Base-by-base conservation (phyloP, 805 yeast genomes). In the Starmera dryadoides region DNA sequence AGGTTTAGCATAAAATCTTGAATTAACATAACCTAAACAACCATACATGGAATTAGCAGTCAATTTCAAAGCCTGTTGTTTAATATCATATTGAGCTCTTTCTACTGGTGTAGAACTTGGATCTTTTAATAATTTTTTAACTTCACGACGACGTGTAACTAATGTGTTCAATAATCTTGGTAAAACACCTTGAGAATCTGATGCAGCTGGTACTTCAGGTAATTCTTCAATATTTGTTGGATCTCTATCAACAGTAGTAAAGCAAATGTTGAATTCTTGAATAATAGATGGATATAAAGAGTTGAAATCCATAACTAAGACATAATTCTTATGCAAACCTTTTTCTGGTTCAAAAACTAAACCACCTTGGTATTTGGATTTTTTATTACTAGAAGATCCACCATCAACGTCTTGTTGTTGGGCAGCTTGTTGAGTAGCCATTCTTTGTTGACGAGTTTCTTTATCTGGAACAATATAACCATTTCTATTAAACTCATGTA, bases 41-140 rank as follows among this genome's bases (percentile, higher is more conserved):
- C 98, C 98, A 64, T 93, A 93, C 97, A 93, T 91, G n/a, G 98
- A 93, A 63, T 93, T 93, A 22, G 98, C 98, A 2, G 98, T 94
- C 57, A 93, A 71, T 59, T 93, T 93, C 58, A 93, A 74, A 0
- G 98, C 98, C 59, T 84, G 94, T 62, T 93, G 98, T 55, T 89
- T 86, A 55, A 89, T 88, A 59, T 93, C 98, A 69, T 83, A 87
- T 55, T 91, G 96, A 0, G 86, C 82, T 41, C 63, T 76, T 56
- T 86, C 88, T 39, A 68, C 63, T 0, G 78, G 68, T 0, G 80
- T 69, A 18, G 80, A 76, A 33, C 73, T 71, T 26, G 89, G 81
- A 47, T 79, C 81, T 51, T 87, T 88, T 72, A 93, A 73, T 29
- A 87, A 63, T 49, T 79, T 81, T 58, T 93, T 93, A 18, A 91